A percentile compares a stretch with the other conserved stretches of the same genome.
Conservation (phyloP, 495 filamentous ascomycete species). For the Penicillium turbatum region DNA sequence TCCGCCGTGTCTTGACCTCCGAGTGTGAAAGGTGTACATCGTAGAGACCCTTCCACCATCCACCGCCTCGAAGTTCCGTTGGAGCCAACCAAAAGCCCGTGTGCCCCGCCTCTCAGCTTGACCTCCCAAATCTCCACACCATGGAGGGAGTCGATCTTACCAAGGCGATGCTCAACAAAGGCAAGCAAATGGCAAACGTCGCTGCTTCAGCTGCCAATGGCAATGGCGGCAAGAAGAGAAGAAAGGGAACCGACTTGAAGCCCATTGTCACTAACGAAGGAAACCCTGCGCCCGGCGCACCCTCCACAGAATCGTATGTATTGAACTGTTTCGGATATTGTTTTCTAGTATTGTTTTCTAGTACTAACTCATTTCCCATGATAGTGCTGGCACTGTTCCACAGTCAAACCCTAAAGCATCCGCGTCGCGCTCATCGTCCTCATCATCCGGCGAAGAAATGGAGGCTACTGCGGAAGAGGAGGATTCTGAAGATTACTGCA, state of each 20-base stretch:
- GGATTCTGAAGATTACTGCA: conserved; percentile 98
- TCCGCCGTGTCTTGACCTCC: neutral
- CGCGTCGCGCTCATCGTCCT: conserved; percentile 70
- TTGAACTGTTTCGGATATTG: neutral
- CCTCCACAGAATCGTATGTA: conserved; percentile 51
- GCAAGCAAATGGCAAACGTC: conserved; percentile 65
- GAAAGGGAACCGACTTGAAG: conserved; percentile 79
- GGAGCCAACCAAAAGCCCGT: conserved; percentile 12
- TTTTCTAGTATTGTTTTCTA: neutral
- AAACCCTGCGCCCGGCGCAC: conserved; percentile 36
- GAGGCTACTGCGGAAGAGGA: conserved; percentile 97
- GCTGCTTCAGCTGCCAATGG: conserved; percentile 58
- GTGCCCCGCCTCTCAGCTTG: conserved; percentile 27
- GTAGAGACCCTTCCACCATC: conserved; percentile 10
- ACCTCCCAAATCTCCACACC: conserved; percentile 28
- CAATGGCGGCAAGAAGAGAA: conserved; percentile 73
- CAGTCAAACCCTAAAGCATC: conserved; percentile 25
- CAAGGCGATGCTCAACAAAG: conserved; percentile 72
- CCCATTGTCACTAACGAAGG: conserved; percentile 84
- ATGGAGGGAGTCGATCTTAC: conserved; percentile 76
- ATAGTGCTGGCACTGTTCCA: conserved; percentile 39
- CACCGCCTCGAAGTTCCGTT: conserved; percentile 11
- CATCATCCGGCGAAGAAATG: conserved; percentile 80
- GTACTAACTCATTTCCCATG: conserved; percentile 10
- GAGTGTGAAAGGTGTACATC: neutral